phyloP scores from a whole-genome alignment of 2,329 filamentous ascomycete species.

The Aspergillus eucalypticola region DNA sequence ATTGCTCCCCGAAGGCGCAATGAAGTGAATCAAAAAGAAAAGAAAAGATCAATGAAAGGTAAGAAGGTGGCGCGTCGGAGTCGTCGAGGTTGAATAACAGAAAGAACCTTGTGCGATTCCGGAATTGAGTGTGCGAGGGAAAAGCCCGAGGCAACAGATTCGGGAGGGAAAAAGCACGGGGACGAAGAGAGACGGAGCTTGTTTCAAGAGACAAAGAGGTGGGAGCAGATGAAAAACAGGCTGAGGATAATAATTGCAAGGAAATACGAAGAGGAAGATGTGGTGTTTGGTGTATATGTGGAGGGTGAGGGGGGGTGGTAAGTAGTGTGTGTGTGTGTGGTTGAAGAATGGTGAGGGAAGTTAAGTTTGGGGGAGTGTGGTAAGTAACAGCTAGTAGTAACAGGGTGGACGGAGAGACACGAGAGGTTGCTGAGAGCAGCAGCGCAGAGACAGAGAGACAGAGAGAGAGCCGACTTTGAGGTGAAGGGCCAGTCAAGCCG shows the following conservation, averaged over 20 bases:
- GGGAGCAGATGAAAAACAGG: neutral
- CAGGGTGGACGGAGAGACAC: slow-evolving; percentile 3
- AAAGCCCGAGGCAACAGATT: slow-evolving; percentile 18
- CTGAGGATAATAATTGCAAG: slow-evolving; percentile 3
- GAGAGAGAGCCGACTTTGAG: neutral
- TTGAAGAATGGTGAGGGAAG: slow-evolving; percentile 4
- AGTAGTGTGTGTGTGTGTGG: neutral
- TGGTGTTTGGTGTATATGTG: neutral
- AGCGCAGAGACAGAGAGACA: neutral
- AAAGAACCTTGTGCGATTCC: slow-evolving; percentile 33
- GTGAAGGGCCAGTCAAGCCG: slow-evolving; percentile 12
- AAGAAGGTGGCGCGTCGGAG: slow-evolving; percentile 16
- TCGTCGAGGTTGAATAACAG: slow-evolving; percentile 18
- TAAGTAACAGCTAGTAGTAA: neutral
- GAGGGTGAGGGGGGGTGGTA: neutral
- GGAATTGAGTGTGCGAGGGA: slow-evolving; percentile 23
- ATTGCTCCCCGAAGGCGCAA: slow-evolving; percentile 9
- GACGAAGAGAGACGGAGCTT: slow-evolving; percentile 13
- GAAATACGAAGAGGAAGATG: neutral
- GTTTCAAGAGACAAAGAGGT: slow-evolving; percentile 3
- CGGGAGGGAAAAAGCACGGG: slow-evolving; percentile 19
- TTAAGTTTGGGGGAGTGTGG: slow-evolving; percentile 8
- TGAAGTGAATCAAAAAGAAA: slow-evolving; percentile 4
- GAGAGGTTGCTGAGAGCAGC: slow-evolving; percentile 9
- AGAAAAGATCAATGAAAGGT: slow-evolving; percentile 18